phyloP scores from a whole-genome alignment of 768 basidiomycete genomes.

The Kwoniella sp. region DNA sequence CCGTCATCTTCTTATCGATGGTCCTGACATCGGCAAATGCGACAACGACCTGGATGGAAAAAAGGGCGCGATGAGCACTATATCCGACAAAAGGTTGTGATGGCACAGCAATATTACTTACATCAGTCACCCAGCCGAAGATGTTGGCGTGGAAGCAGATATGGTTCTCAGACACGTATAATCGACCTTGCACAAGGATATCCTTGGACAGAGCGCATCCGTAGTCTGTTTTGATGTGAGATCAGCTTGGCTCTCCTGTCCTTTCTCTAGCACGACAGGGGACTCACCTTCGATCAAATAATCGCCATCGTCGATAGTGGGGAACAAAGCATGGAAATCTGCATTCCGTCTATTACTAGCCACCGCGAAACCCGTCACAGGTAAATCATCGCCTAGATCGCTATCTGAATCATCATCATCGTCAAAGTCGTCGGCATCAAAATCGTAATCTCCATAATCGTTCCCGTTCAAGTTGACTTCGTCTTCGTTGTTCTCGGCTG shows the following conservation, averaged over 20 bases:
- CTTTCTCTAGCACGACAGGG: no score
- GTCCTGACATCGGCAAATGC: conserved; percentile 82
- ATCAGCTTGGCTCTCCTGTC: conserved; percentile 3
- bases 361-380: conserved; percentile 92
- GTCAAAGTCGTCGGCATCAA: conserved; percentile 48
- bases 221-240: conserved; percentile 68
- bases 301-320: conserved; percentile 85
- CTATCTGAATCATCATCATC: conserved; percentile 55
- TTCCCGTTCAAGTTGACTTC: conserved; percentile 21
- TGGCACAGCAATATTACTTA: no score
- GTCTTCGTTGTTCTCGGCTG: conserved; percentile 21
- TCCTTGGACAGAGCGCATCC: conserved; percentile 96
- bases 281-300: conserved; percentile 92
- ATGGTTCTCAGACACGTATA: conserved; percentile 98
- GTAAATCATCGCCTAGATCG: conserved; percentile 74
- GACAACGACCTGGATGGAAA: conserved; percentile 83
- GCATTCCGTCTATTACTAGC: conserved; percentile 91
- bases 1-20: conserved; percentile 96
- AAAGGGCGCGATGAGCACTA: not conserved
- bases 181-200: conserved; percentile 90
- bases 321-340: conserved; percentile 94
- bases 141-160: conserved; percentile 99
- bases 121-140: conserved; percentile 97
- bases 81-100: no score
- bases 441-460: conserved; percentile 28